These are phyloP conservation scores for Boechera divaricarpa DNA, from an alignment of 345 rosid species.

Conservation along the genomic window DNA sequence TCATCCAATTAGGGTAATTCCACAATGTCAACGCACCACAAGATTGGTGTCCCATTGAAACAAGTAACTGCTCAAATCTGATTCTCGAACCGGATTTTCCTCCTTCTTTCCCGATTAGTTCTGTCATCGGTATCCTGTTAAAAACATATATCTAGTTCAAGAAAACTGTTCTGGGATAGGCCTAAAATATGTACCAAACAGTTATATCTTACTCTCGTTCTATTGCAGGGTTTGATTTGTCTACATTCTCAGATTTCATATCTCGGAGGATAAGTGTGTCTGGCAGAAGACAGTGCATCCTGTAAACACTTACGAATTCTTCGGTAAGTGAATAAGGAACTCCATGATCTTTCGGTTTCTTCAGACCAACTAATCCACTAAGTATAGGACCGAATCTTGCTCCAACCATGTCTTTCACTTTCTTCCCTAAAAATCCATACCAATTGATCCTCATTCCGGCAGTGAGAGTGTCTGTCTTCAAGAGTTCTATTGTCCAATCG, in stretches of 20 bases:
- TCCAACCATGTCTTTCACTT: conserved; percentile 65
- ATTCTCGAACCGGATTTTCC: conserved; percentile 52
- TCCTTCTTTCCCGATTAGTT: conserved; percentile 63
- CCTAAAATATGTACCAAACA: neutral
- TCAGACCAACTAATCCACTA: conserved; percentile 76
- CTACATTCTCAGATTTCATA: conserved; percentile 47
- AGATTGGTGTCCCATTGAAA: conserved; percentile 78
- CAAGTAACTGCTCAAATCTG: conserved; percentile 66
- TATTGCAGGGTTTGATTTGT: conserved; percentile 53
- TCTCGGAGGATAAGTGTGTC: conserved; percentile 61
- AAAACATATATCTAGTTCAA: conserved; percentile 11
- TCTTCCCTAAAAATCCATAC: conserved; percentile 80
- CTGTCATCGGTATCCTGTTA: conserved; percentile 62
- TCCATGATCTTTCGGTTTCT: conserved; percentile 77
- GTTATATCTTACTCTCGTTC: conserved; percentile 54
- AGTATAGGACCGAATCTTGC: conserved; percentile 58
- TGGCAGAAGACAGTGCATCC: conserved; percentile 76
- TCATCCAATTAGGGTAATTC: conserved; percentile 85
- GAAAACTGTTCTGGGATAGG: neutral
- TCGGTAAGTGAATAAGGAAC: conserved; percentile 77
- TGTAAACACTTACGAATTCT: conserved; percentile 74
- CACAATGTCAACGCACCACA: conserved; percentile 70
- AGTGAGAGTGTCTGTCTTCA: conserved; percentile 69
- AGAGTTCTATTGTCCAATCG: conserved; percentile 82
- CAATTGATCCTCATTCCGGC: conserved; percentile 78